These are phyloP conservation scores for Marasmius sp. DNA, from an alignment of 1,284 basidiomycete species.

Conservation along the genomic window DNA sequence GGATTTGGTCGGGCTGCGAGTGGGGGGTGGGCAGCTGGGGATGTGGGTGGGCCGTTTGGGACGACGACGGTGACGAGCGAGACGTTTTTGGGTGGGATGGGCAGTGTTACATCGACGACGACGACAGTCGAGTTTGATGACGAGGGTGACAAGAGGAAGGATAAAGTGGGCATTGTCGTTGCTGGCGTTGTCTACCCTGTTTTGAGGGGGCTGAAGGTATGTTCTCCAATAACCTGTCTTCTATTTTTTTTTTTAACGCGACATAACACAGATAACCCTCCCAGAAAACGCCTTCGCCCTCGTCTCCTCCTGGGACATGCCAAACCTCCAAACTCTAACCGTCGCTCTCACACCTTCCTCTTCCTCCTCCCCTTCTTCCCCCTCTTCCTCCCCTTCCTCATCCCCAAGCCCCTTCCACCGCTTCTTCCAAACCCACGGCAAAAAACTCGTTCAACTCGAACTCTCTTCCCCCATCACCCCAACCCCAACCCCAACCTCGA, in stretches of 20 bases:
- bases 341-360: constrained; percentile 72
- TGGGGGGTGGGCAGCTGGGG: constrained; percentile 26
- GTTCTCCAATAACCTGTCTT: not conserved
- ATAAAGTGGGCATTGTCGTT: not conserved
- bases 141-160: not conserved
- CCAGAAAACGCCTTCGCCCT: not conserved
- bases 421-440: constrained; percentile 67
- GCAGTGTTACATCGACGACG: not conserved
- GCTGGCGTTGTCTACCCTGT: not conserved
- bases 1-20: not conserved
- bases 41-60: not conserved
- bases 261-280: not conserved
- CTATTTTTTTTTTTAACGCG: not conserved
- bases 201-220: not conserved
- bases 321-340: constrained; percentile 56
- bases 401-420: constrained; percentile 46
- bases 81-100: not conserved
- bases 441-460: constrained; percentile 60
- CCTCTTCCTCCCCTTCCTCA: not conserved
- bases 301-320: constrained; percentile 39
- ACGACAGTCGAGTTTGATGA: not conserved
- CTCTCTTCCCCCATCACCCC: constrained; percentile 50
- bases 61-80: not conserved
- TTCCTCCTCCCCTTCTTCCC: constrained; percentile 52
- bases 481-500: too few species aligned